Evolutionary conservation across 2,329 filamentous ascomycete species (phyloP), one percentile per base, ranked within the genome.

Genomic region (Hypoxylon sp.): DNA sequence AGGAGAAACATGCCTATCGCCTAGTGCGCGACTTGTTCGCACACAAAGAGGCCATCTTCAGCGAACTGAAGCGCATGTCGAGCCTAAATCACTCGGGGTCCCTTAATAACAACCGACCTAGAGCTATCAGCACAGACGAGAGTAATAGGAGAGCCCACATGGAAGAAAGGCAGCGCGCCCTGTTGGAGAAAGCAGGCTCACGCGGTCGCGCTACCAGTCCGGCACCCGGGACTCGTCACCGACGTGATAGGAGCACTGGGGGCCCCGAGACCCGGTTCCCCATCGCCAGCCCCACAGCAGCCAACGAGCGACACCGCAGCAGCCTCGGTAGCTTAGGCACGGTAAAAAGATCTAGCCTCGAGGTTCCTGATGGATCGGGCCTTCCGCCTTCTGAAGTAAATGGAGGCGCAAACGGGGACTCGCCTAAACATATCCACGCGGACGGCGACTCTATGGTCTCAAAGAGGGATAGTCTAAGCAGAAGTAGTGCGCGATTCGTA

Each of bases 1-100:
- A 98, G 78, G 96, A 99, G 83, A 94, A 92, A 76, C 97, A 97
- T 81, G 91, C 92, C 57, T 94, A 94, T 81, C 92, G 95, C 63
- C 87, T 99, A 22, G 90, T 99, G 57, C 92, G 94, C 57, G 96
- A 99, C 78, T 86, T 99, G 11, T 96, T 99, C 77, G 88, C 92
- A 6, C 92, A 98, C 84, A 99, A 99, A 81, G 93, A 97, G 68
- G 88, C 92, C 68, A 97, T 99, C 77, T 99, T 99, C 80, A 93
- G 91, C 71, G 96, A 98, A 79, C 86, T 99, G 70, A 99, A 99
- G 85, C 94, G 96, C 73, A 92, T 94, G 78, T 93, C 91, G 47
- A 88, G 88, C 9, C 85, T 92, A 17, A 89, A 86, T 11, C 89
- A 92, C 74, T 87, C 87, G n/a, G 84, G 86, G 47, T 90, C 90